Evolutionary conservation across 305 asterid genomes (phyloP).

Genomic region (Salvia sclarea): DNA sequence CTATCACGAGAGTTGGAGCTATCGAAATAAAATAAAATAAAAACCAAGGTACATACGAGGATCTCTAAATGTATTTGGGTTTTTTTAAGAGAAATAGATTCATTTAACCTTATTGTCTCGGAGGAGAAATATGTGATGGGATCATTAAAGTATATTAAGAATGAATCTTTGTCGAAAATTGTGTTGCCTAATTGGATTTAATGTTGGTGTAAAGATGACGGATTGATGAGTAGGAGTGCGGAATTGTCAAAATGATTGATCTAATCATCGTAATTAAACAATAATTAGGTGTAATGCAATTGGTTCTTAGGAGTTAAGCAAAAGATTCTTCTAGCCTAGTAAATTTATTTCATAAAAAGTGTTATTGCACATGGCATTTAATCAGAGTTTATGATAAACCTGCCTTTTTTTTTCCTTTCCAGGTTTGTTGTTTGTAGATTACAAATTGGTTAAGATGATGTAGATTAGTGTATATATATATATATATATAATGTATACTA

Average conservation of each 20-base stretch:
- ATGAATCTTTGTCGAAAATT: slow-evolving; percentile 14
- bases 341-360: slow-evolving; percentile 18
- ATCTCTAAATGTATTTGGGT: too few relatives aligned
- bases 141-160: background rate
- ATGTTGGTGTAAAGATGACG: slow-evolving; percentile 31
- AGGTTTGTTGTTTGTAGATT: slow-evolving; percentile 18
- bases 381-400: background rate
- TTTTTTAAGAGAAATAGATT: too few relatives aligned
- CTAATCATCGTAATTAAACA: slow-evolving; percentile 25
- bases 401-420: background rate
- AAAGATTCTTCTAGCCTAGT: slow-evolving; percentile 29
- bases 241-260: slow-evolving; percentile 37
- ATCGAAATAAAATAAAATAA: too few relatives aligned
- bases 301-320: slow-evolving; percentile 56
- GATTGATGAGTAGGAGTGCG: slow-evolving; percentile 35
- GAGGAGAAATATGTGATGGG: slow-evolving; percentile 29
- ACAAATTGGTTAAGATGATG: background rate
- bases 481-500: background rate
- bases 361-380: slow-evolving; percentile 32
- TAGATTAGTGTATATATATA: too few relatives aligned
- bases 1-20: too few relatives aligned
- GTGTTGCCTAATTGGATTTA: background rate
- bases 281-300: background rate
- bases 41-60: too few relatives aligned
- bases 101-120: background rate